Conservation (phyloP, 2,329 filamentous ascomycete genomes). For the Paramyrothecium sp. region DNA sequence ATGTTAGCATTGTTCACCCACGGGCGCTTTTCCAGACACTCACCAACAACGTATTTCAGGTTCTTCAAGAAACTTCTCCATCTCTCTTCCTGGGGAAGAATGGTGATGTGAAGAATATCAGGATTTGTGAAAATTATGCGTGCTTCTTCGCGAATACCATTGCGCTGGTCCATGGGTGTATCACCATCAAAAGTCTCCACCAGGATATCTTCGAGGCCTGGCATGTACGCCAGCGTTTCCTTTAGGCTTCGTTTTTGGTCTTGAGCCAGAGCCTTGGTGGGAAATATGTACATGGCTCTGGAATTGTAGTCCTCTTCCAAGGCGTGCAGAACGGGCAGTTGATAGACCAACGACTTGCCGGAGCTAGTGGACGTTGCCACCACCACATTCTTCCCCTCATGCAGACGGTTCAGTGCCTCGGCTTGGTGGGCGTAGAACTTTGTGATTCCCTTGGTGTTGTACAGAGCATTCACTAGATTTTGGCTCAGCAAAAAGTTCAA, state of each 20-base stretch:
- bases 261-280: conserved; percentile 93
- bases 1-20: not conserved
- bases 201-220: conserved; percentile 68
- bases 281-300: conserved; percentile 96
- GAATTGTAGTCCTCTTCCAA: conserved; percentile 75
- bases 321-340: conserved; percentile 85
- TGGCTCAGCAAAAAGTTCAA: conserved; percentile 86
- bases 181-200: conserved; percentile 97
- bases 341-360: conserved; percentile 97
- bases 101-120: conserved; percentile 94
- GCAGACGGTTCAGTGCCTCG: conserved; percentile 85
- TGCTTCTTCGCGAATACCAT: conserved; percentile 80
- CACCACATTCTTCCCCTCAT: conserved; percentile 82
- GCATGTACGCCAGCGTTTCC: conserved; percentile 79
- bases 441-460: conserved; percentile 85
- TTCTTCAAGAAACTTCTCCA: conserved; percentile 91
- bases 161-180: conserved; percentile 78
- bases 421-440: conserved; percentile 89
- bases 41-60: conserved; percentile 79
- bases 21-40: conserved; percentile 14
- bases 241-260: conserved; percentile 88
- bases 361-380: conserved; percentile 95
- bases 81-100: conserved; percentile 84
- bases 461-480: conserved; percentile 89
- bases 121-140: conserved; percentile 97